A percentile compares a stretch with the other conserved stretches of the same genome.
Evolutionary conservation across 306 rosid genomes (phyloP).

Genomic region (Aeschynomene evenia): DNA sequence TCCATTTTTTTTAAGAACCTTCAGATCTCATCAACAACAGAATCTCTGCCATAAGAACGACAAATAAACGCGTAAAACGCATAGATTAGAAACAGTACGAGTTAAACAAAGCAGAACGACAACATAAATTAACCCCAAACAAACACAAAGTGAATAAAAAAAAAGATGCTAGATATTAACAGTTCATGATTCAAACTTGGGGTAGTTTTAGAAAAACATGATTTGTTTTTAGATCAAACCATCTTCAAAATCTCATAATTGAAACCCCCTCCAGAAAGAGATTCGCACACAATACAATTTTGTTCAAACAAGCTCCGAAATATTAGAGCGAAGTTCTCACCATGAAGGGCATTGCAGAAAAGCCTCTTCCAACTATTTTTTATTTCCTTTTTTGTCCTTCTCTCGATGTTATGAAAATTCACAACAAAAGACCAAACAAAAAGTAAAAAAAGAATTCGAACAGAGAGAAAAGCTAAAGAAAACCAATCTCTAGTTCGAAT

Average conservation of each 20-base stretch:
- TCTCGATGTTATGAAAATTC: neutral
- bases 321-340: slow-evolving; percentile 38
- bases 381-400: neutral
- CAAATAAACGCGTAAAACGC: slow-evolving; percentile 9
- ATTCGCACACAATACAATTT: neutral
- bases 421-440: neutral
- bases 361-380: neutral
- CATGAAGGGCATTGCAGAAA: slow-evolving; percentile 19
- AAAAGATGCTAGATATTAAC: neutral
- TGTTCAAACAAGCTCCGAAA: neutral
- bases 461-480: slow-evolving; percentile 29
- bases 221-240: neutral
- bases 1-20: slow-evolving; percentile 44
- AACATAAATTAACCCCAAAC: neutral
- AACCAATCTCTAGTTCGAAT: slow-evolving; percentile 40
- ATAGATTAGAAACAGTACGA: neutral
- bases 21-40: slow-evolving; percentile 37
- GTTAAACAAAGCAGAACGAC: neutral
- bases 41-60: slow-evolving; percentile 52
- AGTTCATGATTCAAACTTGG: neutral
- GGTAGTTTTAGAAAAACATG: neutral
- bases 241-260: neutral
- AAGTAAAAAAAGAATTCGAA: slow-evolving; percentile 27
- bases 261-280: neutral
- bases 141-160: neutral